Conservation (phyloP, 176 grass and related monocot genomes). For the Avena sativa region DNA sequence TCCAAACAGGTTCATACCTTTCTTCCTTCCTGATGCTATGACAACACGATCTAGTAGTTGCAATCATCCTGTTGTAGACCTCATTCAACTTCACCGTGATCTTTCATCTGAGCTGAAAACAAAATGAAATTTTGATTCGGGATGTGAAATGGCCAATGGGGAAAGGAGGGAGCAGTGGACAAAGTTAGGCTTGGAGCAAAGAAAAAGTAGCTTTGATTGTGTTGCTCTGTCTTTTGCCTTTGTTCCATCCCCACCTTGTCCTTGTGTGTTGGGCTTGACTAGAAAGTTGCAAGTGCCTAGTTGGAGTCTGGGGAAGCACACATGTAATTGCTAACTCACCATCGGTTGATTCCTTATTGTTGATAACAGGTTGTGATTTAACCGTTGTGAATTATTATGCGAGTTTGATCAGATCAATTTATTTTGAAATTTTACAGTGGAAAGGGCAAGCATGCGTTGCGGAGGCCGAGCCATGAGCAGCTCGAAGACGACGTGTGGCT, state of each 20-base stretch:
- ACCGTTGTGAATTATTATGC: background rate
- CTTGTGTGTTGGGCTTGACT: constrained; percentile 51
- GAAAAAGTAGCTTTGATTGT: constrained; percentile 53
- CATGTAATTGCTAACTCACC: background rate
- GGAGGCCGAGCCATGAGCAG: constrained; percentile 68
- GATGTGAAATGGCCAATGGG: constrained; percentile 2
- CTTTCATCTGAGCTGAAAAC: background rate
- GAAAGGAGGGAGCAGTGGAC: constrained; percentile 14
- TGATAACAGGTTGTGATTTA: background rate
- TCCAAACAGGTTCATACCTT: constrained; percentile 41
- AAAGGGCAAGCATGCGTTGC: constrained; percentile 47
- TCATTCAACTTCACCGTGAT: background rate
- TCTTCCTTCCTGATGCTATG: background rate
- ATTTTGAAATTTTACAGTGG: constrained; percentile 43
- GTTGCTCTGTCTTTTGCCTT: constrained; percentile 54
- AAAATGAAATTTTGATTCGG: constrained; percentile 16
- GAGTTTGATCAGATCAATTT: background rate
- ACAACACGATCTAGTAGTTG: background rate
- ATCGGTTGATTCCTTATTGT: background rate
- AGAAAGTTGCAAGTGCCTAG: constrained; percentile 48
- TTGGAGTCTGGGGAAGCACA: constrained; percentile 20
- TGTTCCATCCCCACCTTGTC: constrained; percentile 53
- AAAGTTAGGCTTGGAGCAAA: constrained; percentile 37
- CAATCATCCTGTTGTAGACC: background rate
- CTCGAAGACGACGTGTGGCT: constrained; percentile 80